phyloP scores from a whole-genome alignment of 2,329 filamentous ascomycete genomes.

The Nemania serpens region DNA sequence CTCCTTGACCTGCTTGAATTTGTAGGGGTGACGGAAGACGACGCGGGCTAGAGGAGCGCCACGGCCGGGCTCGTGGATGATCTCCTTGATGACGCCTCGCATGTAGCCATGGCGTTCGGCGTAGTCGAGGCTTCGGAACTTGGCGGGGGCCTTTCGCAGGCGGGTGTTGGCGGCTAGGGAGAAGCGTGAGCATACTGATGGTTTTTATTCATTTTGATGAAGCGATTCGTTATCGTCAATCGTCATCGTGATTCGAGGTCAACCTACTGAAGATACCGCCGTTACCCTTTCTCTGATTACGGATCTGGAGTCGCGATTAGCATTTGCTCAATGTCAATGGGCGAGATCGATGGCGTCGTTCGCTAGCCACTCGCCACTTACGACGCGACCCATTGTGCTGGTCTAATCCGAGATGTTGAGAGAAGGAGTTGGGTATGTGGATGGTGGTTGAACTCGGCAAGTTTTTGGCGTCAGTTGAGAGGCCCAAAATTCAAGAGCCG shows the following conservation, averaged over 20 bases:
- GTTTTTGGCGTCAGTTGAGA: conserved; percentile 32
- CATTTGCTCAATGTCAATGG: neutral
- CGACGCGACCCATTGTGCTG: conserved; percentile 45
- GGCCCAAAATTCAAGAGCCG: conserved; percentile 37
- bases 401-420: conserved; percentile 43
- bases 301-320: conserved; percentile 50
- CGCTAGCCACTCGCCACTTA: conserved; percentile 35
- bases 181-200: conserved; percentile 29
- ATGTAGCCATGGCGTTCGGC: conserved; percentile 97
- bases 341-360: neutral
- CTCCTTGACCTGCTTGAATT: conserved; percentile 96
- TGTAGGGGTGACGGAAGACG: conserved; percentile 96
- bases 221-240: too few relatives aligned
- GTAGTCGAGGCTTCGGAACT: conserved; percentile 97
- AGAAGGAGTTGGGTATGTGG: conserved; percentile 25
- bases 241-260: conserved; percentile 13
- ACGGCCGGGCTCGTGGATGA: conserved; percentile 98
- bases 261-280: conserved; percentile 45
- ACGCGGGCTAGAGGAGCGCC: conserved; percentile 98
- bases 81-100: conserved; percentile 96
- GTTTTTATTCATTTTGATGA: neutral
- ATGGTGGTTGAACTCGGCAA: conserved; percentile 31
- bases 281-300: conserved; percentile 59
- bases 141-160: conserved; percentile 92
- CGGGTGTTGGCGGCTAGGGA: conserved; percentile 74